Evolutionary conservation across 2,329 filamentous ascomycete genomes (phyloP), one percentile per base, ranked within the genome.

Genomic region (Pseudocercospora vitis): DNA sequence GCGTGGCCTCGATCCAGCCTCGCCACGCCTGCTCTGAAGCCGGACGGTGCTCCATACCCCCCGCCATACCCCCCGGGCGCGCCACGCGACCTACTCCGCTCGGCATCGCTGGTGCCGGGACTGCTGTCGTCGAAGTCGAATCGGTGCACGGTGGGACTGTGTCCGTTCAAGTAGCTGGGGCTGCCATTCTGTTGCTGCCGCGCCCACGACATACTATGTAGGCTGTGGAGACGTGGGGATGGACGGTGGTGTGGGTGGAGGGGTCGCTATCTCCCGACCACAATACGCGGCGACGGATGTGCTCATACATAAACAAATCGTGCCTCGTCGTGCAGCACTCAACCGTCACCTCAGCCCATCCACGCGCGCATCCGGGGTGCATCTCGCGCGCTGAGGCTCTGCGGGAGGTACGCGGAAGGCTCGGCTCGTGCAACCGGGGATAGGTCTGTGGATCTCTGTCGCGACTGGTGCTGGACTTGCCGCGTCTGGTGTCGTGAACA

Each of bases 1-100:
- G 71, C 73, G 35, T 67, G 68, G 47, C 68, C 68, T 52, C 76
- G 69, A 48, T 78, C 76, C 28, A 77, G 63, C 51, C 73, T 73
- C 26, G 70, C 68, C 6, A 65, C 64, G 4, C 60, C 64, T n/a
- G 42, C 23, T 58, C 63, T 11, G 68, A 61, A 14, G 45, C 52
- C 50, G 26, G 58, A 49, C 48, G 55, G 58, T 45, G 51, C 49
- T 23, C 62, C 59, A 44, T 67, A 67, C 44, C 70, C n/a, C n/a
- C n/a, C 73, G 11, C 71, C 71, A 59, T 74, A 74, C 26, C 52
- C 46, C 35, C 48, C 48, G 4, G 73, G 68, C 5, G n/a, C n/a
- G n/a, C 72, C 67, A 29, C 71, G 61, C 37, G 66, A 69, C 39
- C 65, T 57, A 45, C 65, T 68, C 7, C 72, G 65, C 33, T 69